Base-by-base conservation (phyloP, 108 stramenopile genomes). In the Cyclotella cryptica region DNA sequence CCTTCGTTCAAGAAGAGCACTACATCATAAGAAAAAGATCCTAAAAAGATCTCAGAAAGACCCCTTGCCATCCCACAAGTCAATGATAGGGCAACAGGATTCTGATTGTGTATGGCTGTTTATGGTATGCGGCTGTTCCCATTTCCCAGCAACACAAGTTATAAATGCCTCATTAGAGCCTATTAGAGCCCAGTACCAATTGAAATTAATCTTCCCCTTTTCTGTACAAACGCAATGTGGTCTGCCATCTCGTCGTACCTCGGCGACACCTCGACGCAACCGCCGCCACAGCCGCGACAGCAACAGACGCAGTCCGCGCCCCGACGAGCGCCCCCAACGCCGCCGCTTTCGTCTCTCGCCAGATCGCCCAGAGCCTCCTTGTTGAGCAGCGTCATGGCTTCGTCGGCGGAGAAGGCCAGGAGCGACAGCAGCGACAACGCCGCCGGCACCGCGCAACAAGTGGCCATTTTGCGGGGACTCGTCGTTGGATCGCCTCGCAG, bases 401-500 rank as follows among this genome's bases (percentile, higher is more conserved):
- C 35, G 3, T 61, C 60, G 12, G 29, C 60, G 30, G 60, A 61
- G 35, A 30, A 39, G 10, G 3, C 35, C 17, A 62, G 17, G 10
- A 42, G 18, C 11, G 35, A 62, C 5, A 42, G 17, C 13, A 45
- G 26, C 44, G 10, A 22, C 64, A 44, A 19, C 41, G 41, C 30
- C 35, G 9, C n/a, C 3, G 13, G 40, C 19, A 30, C 7, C 17
- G 19, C 18, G 0, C 24, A 45, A 17, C 3, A 68, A 21, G 60
- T 70, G 39, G 21, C 55, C 51, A 76, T 84, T 5, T 45, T 80
- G 22, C 55, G 83, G 49, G 83, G 83, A 26, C 27, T 80, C 27
- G 77, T 84, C 11, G 69, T 84, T 11, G 83, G 83, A 5, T 27
- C 62, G 44, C 49, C 69, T 40, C 65, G 57, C 21, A 71, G 74